phyloP scores from a whole-genome alignment of 805 yeast genomes.

The Ogataea thermomethanolica region DNA sequence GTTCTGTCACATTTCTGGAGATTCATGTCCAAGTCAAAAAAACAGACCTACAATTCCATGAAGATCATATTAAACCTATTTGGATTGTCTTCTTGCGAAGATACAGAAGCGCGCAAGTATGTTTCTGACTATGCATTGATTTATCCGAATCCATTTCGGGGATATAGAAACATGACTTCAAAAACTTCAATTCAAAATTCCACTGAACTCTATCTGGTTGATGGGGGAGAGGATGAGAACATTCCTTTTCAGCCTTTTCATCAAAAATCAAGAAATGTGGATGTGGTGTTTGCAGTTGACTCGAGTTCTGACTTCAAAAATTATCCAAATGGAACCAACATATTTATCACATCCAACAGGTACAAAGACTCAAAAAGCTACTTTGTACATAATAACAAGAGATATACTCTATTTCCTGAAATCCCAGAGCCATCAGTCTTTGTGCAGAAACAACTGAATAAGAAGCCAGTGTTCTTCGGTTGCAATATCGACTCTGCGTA shows the following conservation, averaged over 20 bases:
- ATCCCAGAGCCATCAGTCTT: slow-evolving; percentile 34
- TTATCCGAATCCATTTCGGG: slow-evolving; percentile 61
- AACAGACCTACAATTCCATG: slow-evolving; percentile 34
- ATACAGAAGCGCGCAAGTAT: slow-evolving; percentile 28
- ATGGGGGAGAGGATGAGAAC: slow-evolving; percentile 50
- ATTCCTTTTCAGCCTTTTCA: slow-evolving; percentile 45
- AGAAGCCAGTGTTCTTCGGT: slow-evolving; percentile 40
- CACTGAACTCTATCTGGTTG: slow-evolving; percentile 25
- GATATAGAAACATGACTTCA: slow-evolving; percentile 12
- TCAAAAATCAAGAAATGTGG: slow-evolving; percentile 35
- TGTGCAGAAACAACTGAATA: slow-evolving; percentile 20
- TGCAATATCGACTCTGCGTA: slow-evolving; percentile 38
- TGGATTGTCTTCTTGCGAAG: slow-evolving; percentile 39
- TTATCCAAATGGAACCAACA: slow-evolving; percentile 58
- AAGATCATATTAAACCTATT: slow-evolving; percentile 38
- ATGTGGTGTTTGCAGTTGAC: slow-evolving; percentile 40
- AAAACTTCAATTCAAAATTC: slow-evolving; percentile 22
- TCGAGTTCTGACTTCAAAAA: slow-evolving; percentile 49
- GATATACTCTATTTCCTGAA: slow-evolving; percentile 33
- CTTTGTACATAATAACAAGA: slow-evolving; percentile 9
- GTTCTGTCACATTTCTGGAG: slow-evolving; percentile 49
- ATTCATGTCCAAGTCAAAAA: slow-evolving; percentile 30
- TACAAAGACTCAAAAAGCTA: slow-evolving; percentile 15
- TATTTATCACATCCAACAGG: slow-evolving; percentile 38
- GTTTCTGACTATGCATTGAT: slow-evolving; percentile 57